phyloP scores from a whole-genome alignment of 495 filamentous ascomycete genomes.

The Aspergillus nanangensis region DNA sequence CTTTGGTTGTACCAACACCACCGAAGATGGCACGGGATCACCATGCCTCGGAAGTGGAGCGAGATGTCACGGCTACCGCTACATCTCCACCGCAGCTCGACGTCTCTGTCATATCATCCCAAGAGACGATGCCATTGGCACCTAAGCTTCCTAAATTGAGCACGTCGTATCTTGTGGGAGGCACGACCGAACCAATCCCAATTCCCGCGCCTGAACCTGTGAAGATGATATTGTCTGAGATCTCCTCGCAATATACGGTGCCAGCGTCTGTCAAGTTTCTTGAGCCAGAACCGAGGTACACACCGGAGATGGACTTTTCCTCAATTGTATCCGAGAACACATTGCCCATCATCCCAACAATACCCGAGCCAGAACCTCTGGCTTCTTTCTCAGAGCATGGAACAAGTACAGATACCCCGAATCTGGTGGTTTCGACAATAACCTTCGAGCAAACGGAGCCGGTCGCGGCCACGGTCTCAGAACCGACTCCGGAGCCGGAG shows the following conservation, averaged over 20 bases:
- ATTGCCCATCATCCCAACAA: slow-evolving; percentile 15
- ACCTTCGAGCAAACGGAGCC: slow-evolving; percentile 48
- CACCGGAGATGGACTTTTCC: slow-evolving; percentile 23
- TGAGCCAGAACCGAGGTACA: slow-evolving; percentile 17
- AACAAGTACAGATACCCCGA: slow-evolving; percentile 9
- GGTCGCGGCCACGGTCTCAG: slow-evolving; percentile 24
- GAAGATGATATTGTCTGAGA: slow-evolving; percentile 23
- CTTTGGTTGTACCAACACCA: slow-evolving; percentile 31
- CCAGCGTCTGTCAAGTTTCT: slow-evolving; percentile 19
- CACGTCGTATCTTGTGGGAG: slow-evolving; percentile 26
- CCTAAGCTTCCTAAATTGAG: slow-evolving; percentile 28
- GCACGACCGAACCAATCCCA: slow-evolving; percentile 27
- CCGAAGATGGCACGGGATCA: slow-evolving; percentile 40
- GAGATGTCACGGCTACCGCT: slow-evolving; percentile 14
- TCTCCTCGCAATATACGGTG: slow-evolving; percentile 28
- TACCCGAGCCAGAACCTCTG: slow-evolving; percentile 14
- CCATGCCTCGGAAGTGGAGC: slow-evolving; percentile 9
- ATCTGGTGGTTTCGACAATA: slow-evolving; percentile 45
- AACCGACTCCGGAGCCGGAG: slow-evolving; percentile 10
- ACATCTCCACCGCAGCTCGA: slow-evolving; percentile 22
- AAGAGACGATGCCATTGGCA: slow-evolving; percentile 33
- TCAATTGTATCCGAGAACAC: slow-evolving; percentile 18
- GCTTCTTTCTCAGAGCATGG: slow-evolving; percentile 11
- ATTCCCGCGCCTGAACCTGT: slow-evolving; percentile 15
- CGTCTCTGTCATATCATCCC: slow-evolving; percentile 29